Evolutionary conservation across 2,329 filamentous ascomycete genomes (phyloP).

Genomic region (Penicillium sp.): DNA sequence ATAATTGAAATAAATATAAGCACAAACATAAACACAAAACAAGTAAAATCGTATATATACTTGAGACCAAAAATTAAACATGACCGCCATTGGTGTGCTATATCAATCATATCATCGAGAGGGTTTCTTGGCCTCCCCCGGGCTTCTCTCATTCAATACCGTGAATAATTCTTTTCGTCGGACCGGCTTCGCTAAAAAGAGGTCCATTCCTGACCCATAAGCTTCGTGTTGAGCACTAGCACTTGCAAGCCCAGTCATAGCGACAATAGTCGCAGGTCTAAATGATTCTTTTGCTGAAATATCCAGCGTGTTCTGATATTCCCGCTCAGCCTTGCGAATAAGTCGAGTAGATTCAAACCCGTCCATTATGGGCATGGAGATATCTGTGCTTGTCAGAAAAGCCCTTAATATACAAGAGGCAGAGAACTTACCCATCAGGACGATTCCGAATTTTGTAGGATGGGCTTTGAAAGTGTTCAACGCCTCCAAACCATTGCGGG

Average conservation of each 20-base stretch:
- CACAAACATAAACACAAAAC: background rate
- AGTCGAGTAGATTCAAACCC: constrained; percentile 32
- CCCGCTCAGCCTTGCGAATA: constrained; percentile 29
- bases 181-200: constrained; percentile 32
- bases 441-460: constrained; percentile 4
- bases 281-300: background rate
- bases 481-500: constrained; percentile 39
- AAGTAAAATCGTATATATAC: background rate
- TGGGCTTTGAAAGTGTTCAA: constrained; percentile 28
- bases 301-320: background rate
- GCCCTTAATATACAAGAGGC: background rate
- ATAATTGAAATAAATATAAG: too few relatives aligned
- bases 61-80: background rate
- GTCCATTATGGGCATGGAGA: constrained; percentile 41
- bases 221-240: constrained; percentile 30
- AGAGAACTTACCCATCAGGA: constrained; percentile 18
- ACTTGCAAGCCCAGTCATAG: constrained; percentile 30
- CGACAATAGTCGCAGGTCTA: constrained; percentile 22
- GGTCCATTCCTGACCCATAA: constrained; percentile 30
- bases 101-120: background rate
- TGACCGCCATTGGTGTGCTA: background rate
- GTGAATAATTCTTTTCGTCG: background rate
- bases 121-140: background rate
- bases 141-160: background rate
- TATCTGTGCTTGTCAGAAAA: constrained; percentile 21